phyloP scores from a whole-genome alignment of 768 basidiomycete genomes.

The Hygrocybe punicea region DNA sequence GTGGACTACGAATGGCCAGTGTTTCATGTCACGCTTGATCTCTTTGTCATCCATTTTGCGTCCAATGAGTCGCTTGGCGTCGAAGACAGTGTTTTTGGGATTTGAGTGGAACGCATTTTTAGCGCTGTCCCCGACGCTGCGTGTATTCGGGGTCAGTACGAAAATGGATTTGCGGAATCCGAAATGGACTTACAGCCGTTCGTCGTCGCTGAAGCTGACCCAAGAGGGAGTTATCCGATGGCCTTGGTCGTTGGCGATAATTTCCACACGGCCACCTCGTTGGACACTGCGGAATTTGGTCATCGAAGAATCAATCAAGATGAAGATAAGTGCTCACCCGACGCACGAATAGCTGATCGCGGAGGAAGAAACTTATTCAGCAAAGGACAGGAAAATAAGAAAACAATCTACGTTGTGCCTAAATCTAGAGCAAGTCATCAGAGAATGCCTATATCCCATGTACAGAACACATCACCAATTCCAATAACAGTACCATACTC shows the following conservation, averaged over 20 bases:
- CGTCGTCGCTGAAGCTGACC: slow-evolving; percentile 78
- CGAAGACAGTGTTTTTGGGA: slow-evolving; percentile 91
- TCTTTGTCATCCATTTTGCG: slow-evolving; percentile 80
- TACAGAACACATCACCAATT: slow-evolving; percentile 55
- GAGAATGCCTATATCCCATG: background rate
- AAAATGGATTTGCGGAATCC: background rate
- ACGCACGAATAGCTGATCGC: slow-evolving; percentile 84
- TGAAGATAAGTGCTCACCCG: slow-evolving; percentile 53
- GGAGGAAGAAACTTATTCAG: slow-evolving; percentile 10
- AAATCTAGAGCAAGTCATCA: slow-evolving; percentile 52
- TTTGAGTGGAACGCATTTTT: slow-evolving; percentile 95
- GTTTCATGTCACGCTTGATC: slow-evolving; percentile 78
- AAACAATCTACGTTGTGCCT: slow-evolving; percentile 69
- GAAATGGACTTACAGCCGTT: slow-evolving; percentile 59
- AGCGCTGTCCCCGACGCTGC: slow-evolving; percentile 85
- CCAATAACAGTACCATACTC: slow-evolving; percentile 93
- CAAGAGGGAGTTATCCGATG: slow-evolving; percentile 88
- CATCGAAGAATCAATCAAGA: background rate
- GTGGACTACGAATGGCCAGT: slow-evolving; percentile 86
- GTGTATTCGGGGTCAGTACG: slow-evolving; percentile 17
- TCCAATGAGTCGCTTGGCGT: slow-evolving; percentile 94
- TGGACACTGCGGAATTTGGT: slow-evolving; percentile 64
- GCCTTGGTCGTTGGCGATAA: slow-evolving; percentile 87
- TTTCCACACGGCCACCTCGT: slow-evolving; percentile 82
- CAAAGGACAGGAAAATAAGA: slow-evolving; percentile 23